Evolutionary conservation across 352 stramenopile genomes (phyloP).

Genomic region (Phytophthora melonis): DNA sequence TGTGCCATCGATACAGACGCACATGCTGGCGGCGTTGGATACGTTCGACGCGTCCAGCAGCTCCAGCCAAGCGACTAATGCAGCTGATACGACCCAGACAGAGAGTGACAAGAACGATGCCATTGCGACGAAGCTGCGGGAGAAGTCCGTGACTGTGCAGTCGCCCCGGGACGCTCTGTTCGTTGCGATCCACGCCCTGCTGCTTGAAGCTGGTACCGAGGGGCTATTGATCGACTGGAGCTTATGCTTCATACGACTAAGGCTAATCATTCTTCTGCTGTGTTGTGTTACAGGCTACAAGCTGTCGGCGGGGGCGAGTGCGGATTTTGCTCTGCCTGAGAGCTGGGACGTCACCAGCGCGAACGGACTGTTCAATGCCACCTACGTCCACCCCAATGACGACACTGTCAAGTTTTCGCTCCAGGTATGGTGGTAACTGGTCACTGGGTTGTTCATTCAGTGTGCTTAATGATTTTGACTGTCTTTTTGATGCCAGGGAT

Average conservation of each 20-base stretch:
- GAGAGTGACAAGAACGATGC: slow-evolving; percentile 54
- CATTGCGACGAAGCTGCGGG: slow-evolving; percentile 50
- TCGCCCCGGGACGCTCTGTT: slow-evolving; percentile 73
- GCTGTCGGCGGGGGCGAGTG: slow-evolving; percentile 25
- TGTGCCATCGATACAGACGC: slow-evolving; percentile 45
- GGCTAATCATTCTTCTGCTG: background rate
- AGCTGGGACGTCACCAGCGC: slow-evolving; percentile 69
- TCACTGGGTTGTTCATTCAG: too few relatives aligned
- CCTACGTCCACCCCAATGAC: slow-evolving; percentile 68
- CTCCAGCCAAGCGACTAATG: slow-evolving; percentile 5
- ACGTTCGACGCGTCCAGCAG: slow-evolving; percentile 42
- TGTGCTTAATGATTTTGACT: too few relatives aligned
- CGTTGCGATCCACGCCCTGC: slow-evolving; percentile 70
- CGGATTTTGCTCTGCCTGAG: slow-evolving; percentile 49
- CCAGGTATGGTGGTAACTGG: background rate
- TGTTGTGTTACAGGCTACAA: slow-evolving; percentile 50
- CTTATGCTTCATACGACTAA: background rate
- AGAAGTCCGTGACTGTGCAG: slow-evolving; percentile 57
- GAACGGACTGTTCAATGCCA: slow-evolving; percentile 67
- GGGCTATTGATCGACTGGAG: background rate
- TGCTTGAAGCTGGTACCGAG: slow-evolving; percentile 71
- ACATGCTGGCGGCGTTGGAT: slow-evolving; percentile 78
- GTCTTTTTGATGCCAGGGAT: slow-evolving; percentile 38
- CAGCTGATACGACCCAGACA: slow-evolving; percentile 1
- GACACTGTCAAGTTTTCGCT: slow-evolving; percentile 62